These are phyloP conservation scores for Ophiosphaerella korrae DNA, from an alignment of 2,329 filamentous ascomycete species.

Conservation along the genomic window DNA sequence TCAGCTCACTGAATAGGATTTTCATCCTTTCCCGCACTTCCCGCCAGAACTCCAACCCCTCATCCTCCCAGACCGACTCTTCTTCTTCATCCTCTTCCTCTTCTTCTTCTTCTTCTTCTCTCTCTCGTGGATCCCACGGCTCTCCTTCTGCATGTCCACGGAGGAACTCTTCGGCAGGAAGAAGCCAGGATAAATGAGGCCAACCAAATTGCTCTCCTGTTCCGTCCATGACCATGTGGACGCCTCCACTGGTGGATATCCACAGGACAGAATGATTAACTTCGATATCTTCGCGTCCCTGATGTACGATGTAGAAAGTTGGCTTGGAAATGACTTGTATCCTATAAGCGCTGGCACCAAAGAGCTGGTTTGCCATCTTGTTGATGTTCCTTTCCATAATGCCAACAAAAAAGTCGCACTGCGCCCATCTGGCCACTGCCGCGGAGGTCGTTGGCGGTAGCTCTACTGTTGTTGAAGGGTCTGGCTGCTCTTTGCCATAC, in stretches of 20 bases:
- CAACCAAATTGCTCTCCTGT: slow-evolving; percentile 11
- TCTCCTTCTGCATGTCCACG: too few species aligned
- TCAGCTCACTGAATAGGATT: slow-evolving; percentile 3
- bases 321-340: neutral
- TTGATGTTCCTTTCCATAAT: slow-evolving; percentile 4
- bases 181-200: slow-evolving; percentile 7
- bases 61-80: neutral
- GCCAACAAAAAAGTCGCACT: slow-evolving; percentile 5
- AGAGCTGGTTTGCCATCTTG: neutral
- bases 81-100: neutral
- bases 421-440: neutral
- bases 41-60: neutral
- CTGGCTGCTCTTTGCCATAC: too few species aligned
- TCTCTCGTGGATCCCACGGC: too few species aligned
- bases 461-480: too few species aligned
- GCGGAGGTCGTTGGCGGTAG: too few species aligned
- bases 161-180: neutral
- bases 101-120: too few species aligned
- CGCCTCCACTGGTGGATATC: neutral
- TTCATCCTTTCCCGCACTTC: neutral
- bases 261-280: slow-evolving; percentile 7
- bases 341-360: neutral
- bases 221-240: slow-evolving; percentile 7
- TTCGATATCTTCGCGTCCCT: too few species aligned
- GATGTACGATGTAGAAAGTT: neutral